Evolutionary conservation across 2,329 filamentous ascomycete species (phyloP).

Genomic region (Neonectria neomacrospora): DNA sequence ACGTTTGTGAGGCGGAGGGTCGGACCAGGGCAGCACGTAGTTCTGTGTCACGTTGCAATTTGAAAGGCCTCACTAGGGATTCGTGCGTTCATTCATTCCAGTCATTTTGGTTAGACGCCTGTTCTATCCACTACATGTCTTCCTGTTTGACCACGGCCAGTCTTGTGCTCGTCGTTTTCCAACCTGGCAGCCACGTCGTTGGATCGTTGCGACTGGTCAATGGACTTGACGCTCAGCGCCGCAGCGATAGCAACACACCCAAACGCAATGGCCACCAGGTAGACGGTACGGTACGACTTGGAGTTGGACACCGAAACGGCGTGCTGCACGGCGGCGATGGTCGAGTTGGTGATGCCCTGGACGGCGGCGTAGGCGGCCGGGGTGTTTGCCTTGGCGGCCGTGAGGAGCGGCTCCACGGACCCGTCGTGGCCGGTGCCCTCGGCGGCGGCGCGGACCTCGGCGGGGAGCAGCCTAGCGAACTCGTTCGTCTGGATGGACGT

Average conservation of each 20-base stretch:
- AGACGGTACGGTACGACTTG: constrained; percentile 42
- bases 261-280: constrained; percentile 51
- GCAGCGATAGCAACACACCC: constrained; percentile 48
- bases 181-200: constrained; percentile 28
- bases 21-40: background rate
- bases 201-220: constrained; percentile 25
- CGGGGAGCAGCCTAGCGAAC: constrained; percentile 38
- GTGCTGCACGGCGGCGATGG: constrained; percentile 43
- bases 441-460: constrained; percentile 29
- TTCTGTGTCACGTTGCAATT: background rate
- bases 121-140: background rate
- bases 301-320: constrained; percentile 48
- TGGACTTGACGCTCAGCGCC: constrained; percentile 42
- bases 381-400: constrained; percentile 45
- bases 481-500: constrained; percentile 47
- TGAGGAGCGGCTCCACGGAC: constrained; percentile 31
- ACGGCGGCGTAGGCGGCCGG: constrained; percentile 45
- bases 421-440: constrained; percentile 30
- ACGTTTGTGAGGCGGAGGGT: background rate
- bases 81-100: too few species aligned
- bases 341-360: constrained; percentile 40
- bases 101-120: too few species aligned
- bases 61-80: too few species aligned
- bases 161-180: constrained; percentile 19
- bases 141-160: background rate